A percentile compares a stretch with the other conserved stretches of the same genome.
Conservation (phyloP, 768 basidiomycete genomes). For the Lactarius pseudohatsudake region DNA sequence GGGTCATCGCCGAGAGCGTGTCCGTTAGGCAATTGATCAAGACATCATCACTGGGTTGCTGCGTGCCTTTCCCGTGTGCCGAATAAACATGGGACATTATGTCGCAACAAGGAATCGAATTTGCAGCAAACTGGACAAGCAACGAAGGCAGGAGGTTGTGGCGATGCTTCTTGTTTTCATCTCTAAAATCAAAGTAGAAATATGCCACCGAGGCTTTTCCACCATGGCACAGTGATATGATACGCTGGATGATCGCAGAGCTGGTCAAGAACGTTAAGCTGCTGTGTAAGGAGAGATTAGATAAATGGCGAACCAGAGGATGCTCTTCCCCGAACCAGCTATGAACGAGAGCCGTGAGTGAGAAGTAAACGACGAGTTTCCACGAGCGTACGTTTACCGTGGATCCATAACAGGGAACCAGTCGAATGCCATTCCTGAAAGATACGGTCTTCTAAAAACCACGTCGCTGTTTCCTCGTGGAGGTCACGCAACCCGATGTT, state of each 20-base stretch:
- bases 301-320: not conserved
- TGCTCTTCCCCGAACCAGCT: not conserved
- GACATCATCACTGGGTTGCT: not conserved
- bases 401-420: not conserved
- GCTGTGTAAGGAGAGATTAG: not conserved
- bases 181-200: not conserved
- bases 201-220: not conserved
- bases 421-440: not conserved
- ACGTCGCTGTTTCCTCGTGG: not conserved
- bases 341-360: not conserved
- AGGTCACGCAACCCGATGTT: not conserved
- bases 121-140: not conserved
- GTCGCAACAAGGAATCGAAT: not conserved
- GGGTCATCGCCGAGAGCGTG: not conserved
- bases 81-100: not conserved
- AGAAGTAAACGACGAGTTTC: not conserved
- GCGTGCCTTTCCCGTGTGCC: not conserved
- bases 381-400: not conserved
- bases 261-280: not conserved
- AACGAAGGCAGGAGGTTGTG: not conserved
- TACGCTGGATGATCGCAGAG: not conserved
- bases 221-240: not conserved
- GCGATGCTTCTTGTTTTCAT: not conserved
- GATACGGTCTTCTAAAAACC: not conserved
- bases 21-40: not conserved